Percentiles rank a stretch among this genome's conserved stretches.
Conservation (phyloP, 495 filamentous ascomycete genomes). For the Lasiosphaeria ovina region DNA sequence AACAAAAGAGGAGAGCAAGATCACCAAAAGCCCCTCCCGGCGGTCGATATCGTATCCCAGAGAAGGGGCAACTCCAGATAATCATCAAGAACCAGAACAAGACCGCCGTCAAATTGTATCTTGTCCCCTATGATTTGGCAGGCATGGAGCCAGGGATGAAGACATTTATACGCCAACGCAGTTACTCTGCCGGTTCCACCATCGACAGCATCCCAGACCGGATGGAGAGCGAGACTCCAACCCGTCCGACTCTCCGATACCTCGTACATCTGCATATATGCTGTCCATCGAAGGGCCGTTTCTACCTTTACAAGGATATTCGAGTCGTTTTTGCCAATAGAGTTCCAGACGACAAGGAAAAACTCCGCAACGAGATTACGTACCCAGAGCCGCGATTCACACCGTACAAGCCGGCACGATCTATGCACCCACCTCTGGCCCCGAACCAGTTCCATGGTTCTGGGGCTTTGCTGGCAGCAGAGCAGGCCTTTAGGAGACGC, state of each 20-base stretch:
- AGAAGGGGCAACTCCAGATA: conserved; percentile 93
- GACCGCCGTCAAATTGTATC: conserved; percentile 90
- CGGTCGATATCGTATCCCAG: conserved; percentile 90
- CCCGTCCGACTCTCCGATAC: conserved; percentile 83
- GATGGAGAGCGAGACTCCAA: conserved; percentile 38
- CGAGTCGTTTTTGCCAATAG: conserved; percentile 97
- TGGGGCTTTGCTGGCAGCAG: conserved; percentile 45
- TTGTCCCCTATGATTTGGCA: conserved; percentile 91
- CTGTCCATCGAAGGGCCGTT: conserved; percentile 77
- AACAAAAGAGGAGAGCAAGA: conserved; percentile 60
- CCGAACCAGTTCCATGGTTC: conserved; percentile 18
- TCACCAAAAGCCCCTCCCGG: conserved; percentile 73
- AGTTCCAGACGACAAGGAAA: conserved; percentile 95
- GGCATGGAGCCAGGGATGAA: conserved; percentile 95
- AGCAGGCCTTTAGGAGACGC: conserved; percentile 56
- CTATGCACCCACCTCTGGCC: conserved; percentile 32
- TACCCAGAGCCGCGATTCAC: conserved; percentile 84
- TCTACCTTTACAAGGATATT: conserved; percentile 86
- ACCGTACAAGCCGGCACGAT: conserved; percentile 70
- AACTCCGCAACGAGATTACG: conserved; percentile 85
- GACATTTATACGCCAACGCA: conserved; percentile 93
- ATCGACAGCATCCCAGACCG: conserved; percentile 51
- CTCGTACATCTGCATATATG: conserved; percentile 94
- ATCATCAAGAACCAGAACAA: conserved; percentile 97
- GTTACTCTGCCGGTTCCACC: conserved; percentile 85